A percentile compares a stretch with the other conserved stretches of the same genome.
Evolutionary conservation across 169 alveolate species (phyloP).

Genomic region (Babesia microti): DNA sequence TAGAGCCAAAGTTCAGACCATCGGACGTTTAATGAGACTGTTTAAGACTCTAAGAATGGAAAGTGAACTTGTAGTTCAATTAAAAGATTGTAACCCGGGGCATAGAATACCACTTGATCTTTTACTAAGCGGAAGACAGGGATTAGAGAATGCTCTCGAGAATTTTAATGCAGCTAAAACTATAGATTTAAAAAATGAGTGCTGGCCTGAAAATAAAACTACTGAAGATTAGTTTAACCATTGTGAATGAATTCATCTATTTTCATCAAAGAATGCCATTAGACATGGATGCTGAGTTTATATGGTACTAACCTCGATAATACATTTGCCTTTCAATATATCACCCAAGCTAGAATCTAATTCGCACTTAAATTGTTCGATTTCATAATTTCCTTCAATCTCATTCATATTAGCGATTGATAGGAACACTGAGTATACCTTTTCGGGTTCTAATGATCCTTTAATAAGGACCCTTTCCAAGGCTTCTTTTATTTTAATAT

Average conservation of each 20-base stretch:
- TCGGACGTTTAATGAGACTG: constrained; percentile 58
- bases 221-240: neutral
- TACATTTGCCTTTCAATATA: neutral
- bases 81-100: constrained; percentile 89
- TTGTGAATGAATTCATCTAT: neutral
- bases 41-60: constrained; percentile 74
- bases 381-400: neutral
- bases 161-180: constrained; percentile 61
- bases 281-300: neutral
- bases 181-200: constrained; percentile 67
- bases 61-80: constrained; percentile 75
- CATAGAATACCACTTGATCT: constrained; percentile 88
- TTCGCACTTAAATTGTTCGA: neutral
- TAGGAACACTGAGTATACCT: too few species aligned
- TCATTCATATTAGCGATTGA: too few species aligned
- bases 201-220: constrained; percentile 46
- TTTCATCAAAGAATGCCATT: neutral
- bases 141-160: constrained; percentile 69
- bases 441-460: neutral
- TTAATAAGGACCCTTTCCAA: constrained; percentile 2
- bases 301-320: neutral
- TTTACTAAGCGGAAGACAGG: constrained; percentile 76
- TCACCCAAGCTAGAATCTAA: too few species aligned
- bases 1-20: constrained; percentile 73
- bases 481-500: neutral